Evolutionary conservation across 2,329 filamentous ascomycete species (phyloP), one percentile per base, ranked within the genome.

Genomic region (Trichoderma harzianum): DNA sequence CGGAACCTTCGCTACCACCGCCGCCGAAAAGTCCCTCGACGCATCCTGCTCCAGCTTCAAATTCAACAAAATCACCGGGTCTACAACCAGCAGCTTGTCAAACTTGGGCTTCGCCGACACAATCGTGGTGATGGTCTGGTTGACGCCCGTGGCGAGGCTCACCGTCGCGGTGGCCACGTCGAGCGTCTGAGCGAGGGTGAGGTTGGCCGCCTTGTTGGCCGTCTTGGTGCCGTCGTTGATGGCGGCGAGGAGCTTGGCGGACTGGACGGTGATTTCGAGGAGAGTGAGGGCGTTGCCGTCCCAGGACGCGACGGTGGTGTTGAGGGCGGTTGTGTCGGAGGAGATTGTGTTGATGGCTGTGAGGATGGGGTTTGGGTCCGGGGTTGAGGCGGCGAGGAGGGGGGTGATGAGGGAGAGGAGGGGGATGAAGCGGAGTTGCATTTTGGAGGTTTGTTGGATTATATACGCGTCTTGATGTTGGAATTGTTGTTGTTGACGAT

Each of bases 101-200:
- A 87, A 87, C 73, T 84, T 83, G 24, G 77, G 79, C 77, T 85
- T 85, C 32, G 79, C 76, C 12, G 71, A 75, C 72, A 84, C 78
- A 26, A 86, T 76, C n/a, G 78, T 78, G 8, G 76, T 74, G 34
- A 86, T 78, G 5, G 82, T 82, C 36, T 74, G 68, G 74, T 83
- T 80, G 72, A 85, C 82, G n/a, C 77, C 76, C 12, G 60, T 69
- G 58, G 80, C 78, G 30, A 86, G 80, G 8, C 77, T 73, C 3
- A 74, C 70, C 6, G 83, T 82, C 3, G 81, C 79, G 21, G 74
- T 66, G 70, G 82, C 84, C 7, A 86, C 80, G 55, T 76, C 76
- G 30, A 85, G 61, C 7, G 83, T 78, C 74, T 84, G 83, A 21
- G 77, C 71, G 4, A 78, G n/a, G 7, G 80, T 79, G 64, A 87